Conservation (phyloP, 192 early-diverging fungal genomes). For the Nowakowskiella sp. region DNA sequence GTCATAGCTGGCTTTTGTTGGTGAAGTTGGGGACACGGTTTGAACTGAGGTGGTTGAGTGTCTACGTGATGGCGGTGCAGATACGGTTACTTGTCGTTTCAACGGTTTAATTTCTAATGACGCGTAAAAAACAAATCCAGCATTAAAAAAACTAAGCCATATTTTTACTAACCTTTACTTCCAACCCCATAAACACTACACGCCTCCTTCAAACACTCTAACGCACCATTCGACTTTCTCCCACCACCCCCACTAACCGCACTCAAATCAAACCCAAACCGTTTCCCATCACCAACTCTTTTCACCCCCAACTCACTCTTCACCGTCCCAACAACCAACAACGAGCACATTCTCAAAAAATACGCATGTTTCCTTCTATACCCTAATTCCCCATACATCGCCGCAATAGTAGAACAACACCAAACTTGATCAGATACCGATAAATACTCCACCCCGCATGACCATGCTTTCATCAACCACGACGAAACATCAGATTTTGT, state of each 20-base stretch:
- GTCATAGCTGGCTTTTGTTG: slow-evolving; percentile 6
- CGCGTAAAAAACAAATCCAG: slow-evolving; percentile 6
- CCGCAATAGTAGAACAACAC: slow-evolving; percentile 42
- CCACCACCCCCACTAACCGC: slow-evolving; percentile 9
- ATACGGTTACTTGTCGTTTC: too few relatives aligned
- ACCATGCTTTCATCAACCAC: slow-evolving; percentile 57
- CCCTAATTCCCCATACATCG: slow-evolving; percentile 51
- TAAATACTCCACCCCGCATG: slow-evolving; percentile 42
- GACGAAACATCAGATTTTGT: slow-evolving; percentile 47
- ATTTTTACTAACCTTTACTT: slow-evolving; percentile 36
- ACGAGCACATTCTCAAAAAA: slow-evolving; percentile 56
- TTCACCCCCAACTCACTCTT: slow-evolving; percentile 6
- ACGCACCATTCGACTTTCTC: slow-evolving; percentile 39
- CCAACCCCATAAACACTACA: slow-evolving; percentile 65
- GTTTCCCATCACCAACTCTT: slow-evolving; percentile 14
- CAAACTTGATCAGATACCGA: slow-evolving; percentile 49
- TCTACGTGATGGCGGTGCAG: too few relatives aligned
- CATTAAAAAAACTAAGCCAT: too few relatives aligned
- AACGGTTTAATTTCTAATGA: slow-evolving; percentile 1
- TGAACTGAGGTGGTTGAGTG: too few relatives aligned
- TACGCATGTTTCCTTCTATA: slow-evolving; percentile 60
- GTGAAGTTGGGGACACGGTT: background rate
- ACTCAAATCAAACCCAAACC: background rate
- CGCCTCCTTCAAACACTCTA: slow-evolving; percentile 58
- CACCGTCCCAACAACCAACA: slow-evolving; percentile 4